Base-by-base conservation (phyloP, 2,329 filamentous ascomycete genomes). In the Madurella mycetomatis region DNA sequence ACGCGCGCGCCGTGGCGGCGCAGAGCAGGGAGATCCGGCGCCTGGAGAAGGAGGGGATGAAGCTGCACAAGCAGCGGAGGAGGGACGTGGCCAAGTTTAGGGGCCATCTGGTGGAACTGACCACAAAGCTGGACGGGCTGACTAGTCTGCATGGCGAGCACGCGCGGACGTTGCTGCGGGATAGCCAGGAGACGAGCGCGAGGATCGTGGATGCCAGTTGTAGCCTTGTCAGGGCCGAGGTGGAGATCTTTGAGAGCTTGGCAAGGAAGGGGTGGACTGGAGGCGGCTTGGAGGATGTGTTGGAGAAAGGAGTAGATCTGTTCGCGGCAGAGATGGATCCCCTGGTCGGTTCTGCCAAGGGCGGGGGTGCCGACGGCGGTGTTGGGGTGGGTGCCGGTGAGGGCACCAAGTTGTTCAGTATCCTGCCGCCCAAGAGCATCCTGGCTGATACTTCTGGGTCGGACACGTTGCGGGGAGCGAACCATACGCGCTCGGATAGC, bases 201-300 rank as follows among this genome's bases (percentile, higher is more conserved):
- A 75, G 76, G 59, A 85, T 87, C 61, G 76, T 85, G 16, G 84
- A 87, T 53, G 82, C 83, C 16, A 80, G 81, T 63, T 85, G 83
- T 63, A 83, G 80, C 57, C 75, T 87, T 11, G 84, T 86, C 12
- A 74, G 84, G 16, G 84, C 84, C 51, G 84, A 87, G 70, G 81
- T 87, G 17, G 84, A 87, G 68, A 87, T 87, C 30, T 86, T 86
- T 54, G 84, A 87, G 71, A 75, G 79, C 19, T 70, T 87, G 19
- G 84, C 84, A 17, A 72, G 83, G 56, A 87, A 87, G 63, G 84
- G 84, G 8, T 87, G 84, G 84, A 79, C 73, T 17, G 84, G 84
- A 39, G 84, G 84, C 31, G 84, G 84, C 0, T 70, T 87, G 30
- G 84, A 87, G 55, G 84, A 86, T 34, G 69, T 87, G 4, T 71